phyloP scores from a whole-genome alignment of 2,329 filamentous ascomycete genomes.

The Xylaria sp. region DNA sequence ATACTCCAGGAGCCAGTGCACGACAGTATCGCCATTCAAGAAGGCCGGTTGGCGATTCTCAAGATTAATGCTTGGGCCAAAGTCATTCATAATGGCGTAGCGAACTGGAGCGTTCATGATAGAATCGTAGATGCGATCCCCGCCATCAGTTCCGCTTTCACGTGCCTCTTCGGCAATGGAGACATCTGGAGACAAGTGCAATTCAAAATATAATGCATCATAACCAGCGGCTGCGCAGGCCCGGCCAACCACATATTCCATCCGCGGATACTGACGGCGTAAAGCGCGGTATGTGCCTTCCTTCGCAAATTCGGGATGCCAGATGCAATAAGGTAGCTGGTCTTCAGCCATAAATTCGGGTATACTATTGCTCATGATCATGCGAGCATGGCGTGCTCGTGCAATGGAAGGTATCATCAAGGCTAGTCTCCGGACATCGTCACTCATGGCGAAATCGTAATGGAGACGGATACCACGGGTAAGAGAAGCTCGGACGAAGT shows the following conservation, averaged over 20 bases:
- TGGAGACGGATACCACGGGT: constrained; percentile 8
- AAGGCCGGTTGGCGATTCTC: not conserved
- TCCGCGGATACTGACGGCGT: not conserved
- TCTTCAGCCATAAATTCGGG: not conserved
- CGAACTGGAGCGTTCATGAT: constrained; percentile 12
- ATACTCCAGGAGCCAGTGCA: not conserved
- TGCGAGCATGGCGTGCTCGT: constrained; percentile 15
- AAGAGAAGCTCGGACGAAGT: not conserved
- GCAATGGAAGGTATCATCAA: not conserved
- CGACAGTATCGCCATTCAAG: constrained; percentile 13
- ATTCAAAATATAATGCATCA: not conserved
- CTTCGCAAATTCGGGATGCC: constrained; percentile 10
- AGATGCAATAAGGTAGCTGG: constrained; percentile 15
- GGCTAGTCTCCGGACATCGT: not conserved
- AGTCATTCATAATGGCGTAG: constrained; percentile 14
- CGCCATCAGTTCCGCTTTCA: not conserved
- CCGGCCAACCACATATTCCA: constrained; percentile 10
- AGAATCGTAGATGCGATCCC: constrained; percentile 11
- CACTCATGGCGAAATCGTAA: constrained; percentile 9
- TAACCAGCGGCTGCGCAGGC: constrained; percentile 15
- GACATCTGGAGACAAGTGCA: not conserved
- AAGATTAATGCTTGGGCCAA: not conserved
- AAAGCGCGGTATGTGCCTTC: constrained; percentile 7
- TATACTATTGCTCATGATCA: constrained; percentile 9
- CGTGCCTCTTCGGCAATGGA: constrained; percentile 17